Evolutionary conservation across 768 basidiomycete species (phyloP).

Genomic region (Boletus vermiculosoides): DNA sequence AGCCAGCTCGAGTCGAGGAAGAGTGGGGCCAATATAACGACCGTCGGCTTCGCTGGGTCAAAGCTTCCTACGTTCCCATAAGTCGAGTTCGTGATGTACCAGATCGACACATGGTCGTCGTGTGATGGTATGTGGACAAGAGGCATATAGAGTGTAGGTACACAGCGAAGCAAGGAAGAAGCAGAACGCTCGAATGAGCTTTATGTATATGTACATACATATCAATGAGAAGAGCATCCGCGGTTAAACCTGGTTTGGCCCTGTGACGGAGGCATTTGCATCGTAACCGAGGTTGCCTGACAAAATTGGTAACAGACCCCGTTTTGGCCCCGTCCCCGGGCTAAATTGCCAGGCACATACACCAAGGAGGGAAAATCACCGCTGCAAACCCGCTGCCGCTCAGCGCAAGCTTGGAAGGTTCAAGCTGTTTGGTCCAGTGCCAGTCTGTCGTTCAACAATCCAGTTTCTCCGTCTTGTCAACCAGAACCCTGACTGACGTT

Average conservation of each 20-base stretch:
- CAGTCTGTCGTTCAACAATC: background rate
- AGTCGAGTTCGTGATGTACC: slow-evolving; percentile 65
- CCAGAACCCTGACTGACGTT: slow-evolving; percentile 15
- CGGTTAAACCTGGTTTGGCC: slow-evolving; percentile 4
- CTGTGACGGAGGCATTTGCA: slow-evolving; percentile 24
- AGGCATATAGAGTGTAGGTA: slow-evolving; percentile 50
- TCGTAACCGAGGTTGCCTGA: slow-evolving; percentile 25
- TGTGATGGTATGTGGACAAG: slow-evolving; percentile 61
- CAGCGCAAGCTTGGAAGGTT: background rate
- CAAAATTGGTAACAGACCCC: slow-evolving; percentile 17
- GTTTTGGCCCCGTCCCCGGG: background rate
- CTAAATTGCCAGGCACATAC: no score
- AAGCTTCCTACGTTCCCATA: slow-evolving; percentile 64
- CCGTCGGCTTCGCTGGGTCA: slow-evolving; percentile 60
- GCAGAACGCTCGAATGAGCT: slow-evolving; percentile 6
- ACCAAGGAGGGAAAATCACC: no score
- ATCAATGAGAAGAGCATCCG: slow-evolving; percentile 12
- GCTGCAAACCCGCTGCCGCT: background rate
- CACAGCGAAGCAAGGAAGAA: slow-evolving; percentile 31
- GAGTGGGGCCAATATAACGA: slow-evolving; percentile 66
- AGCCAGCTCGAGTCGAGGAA: slow-evolving; percentile 73
- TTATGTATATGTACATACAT: slow-evolving; percentile 25
- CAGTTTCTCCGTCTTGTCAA: background rate
- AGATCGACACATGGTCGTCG: slow-evolving; percentile 69
- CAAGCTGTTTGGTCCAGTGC: background rate